Evolutionary conservation across 2,329 filamentous ascomycete genomes (phyloP), one percentile per base, ranked within the genome.

Genomic region (Trichophyton schoenleinii): DNA sequence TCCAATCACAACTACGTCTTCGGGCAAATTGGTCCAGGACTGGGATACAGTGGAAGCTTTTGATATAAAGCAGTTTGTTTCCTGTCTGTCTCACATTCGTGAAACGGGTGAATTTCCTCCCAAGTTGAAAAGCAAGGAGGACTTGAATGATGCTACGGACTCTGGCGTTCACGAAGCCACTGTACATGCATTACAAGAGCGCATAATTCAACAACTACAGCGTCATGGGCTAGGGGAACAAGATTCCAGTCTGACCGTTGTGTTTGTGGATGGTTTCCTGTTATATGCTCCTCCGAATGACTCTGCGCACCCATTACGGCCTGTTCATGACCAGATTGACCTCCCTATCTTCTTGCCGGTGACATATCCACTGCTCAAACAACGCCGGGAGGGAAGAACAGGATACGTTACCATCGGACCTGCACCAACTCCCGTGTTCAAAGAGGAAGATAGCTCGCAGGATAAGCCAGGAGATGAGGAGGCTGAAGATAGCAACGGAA

Each of bases 1-100:
- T 60, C 78, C 78, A 22, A 68, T 74, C 52, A 73, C 71, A 60
- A 75, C 68, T 3, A 83, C 82, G 44, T 75, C 79, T 1, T 70
- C 80, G 15, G 77, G 77, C 28, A 67, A 73, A 59, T 83, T 81
- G 13, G 77, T 96, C 11, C 79, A 87, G 65, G 91, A 99, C 76
- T 97, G 94, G 92, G 94, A 99, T 74, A 96, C 91, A 68, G 79
- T 89, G 15, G 87, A 86, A 65, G 81, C 91, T 7, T 78, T 99
- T 61, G 83, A 91, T 66, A 80, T 96, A 31, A 77, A 81, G 0
- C 81, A 81, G 59, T 85, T 97, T 71, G 78, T 81, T 15, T 74
- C 79, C 3, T 82, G 88, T 0, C 80, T 99, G 5, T 69, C 77
- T 48, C 83, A 94, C 69, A 88, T 96, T 67, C 85, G 83, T 55